Conservation (phyloP, 2,329 filamentous ascomycete species). For the Chaetomiaceae sp. region DNA sequence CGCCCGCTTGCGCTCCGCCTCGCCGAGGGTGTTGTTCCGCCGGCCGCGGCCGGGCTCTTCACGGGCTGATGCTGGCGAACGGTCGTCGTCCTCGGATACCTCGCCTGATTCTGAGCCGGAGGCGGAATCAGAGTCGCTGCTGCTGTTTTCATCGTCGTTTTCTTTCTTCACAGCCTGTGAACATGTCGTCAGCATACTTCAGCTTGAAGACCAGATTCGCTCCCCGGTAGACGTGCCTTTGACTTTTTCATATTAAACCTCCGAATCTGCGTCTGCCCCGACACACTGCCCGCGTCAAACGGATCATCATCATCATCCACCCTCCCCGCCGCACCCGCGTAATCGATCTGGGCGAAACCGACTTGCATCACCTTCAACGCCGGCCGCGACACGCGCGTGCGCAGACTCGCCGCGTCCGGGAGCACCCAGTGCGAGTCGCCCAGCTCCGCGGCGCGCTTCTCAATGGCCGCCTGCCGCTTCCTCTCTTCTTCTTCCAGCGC, state of each 20-base stretch:
- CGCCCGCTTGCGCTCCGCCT: constrained; percentile 16
- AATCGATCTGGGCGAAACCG: constrained; percentile 49
- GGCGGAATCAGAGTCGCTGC: constrained; percentile 15
- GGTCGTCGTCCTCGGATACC: constrained; percentile 32
- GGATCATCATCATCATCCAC: constrained; percentile 36
- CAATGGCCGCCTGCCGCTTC: constrained; percentile 57
- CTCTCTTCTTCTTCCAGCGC: constrained; percentile 64
- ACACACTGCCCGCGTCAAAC: constrained; percentile 13
- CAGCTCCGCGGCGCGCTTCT: constrained; percentile 56
- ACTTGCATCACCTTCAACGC: constrained; percentile 57
- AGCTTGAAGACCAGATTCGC: background rate
- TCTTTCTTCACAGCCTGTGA: constrained; percentile 6
- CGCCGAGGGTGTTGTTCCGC: constrained; percentile 4
- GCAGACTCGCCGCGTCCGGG: constrained; percentile 44
- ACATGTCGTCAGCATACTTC: constrained; percentile 3
- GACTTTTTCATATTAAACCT: constrained; percentile 33
- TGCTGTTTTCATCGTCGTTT: constrained; percentile 8
- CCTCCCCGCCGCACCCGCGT: constrained; percentile 30
- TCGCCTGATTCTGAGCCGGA: constrained; percentile 34
- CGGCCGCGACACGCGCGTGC: constrained; percentile 31
- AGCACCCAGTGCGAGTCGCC: constrained; percentile 76
- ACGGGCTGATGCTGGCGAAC: background rate
- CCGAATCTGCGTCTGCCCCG: constrained; percentile 20
- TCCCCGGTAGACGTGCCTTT: constrained; percentile 23
- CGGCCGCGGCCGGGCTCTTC: constrained; percentile 27